A percentile compares a stretch with the other conserved stretches of the same genome.
Evolutionary conservation across 768 basidiomycete species (phyloP).

Genomic region (Panellus pusillus): DNA sequence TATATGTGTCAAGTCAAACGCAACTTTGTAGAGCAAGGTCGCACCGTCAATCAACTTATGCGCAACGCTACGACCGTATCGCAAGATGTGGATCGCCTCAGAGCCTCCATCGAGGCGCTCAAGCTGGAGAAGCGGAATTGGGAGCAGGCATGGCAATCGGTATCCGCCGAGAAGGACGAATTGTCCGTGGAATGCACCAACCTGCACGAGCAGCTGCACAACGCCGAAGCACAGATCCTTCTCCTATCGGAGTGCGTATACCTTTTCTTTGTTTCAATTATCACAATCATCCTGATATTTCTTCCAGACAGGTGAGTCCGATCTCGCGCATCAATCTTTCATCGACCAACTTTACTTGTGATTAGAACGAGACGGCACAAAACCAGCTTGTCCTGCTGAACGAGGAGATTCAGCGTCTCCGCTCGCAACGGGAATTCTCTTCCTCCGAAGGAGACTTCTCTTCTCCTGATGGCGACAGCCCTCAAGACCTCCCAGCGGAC

Average conservation of each 20-base stretch:
- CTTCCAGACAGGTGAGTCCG: conserved; percentile 18
- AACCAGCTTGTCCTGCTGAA: conserved; percentile 19
- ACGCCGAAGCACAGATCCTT: conserved; percentile 9
- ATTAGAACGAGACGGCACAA: conserved; percentile 20
- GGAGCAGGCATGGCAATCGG: conserved; percentile 10
- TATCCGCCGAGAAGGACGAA: conserved; percentile 6
- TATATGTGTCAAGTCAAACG: conserved; percentile 18
- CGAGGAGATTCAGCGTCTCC: conserved; percentile 19
- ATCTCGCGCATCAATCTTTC: background rate
- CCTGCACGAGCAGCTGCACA: conserved; percentile 11
- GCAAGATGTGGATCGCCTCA: conserved; percentile 17
- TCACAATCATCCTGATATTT: background rate
- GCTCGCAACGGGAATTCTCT: conserved; percentile 11
- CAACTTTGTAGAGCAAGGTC: conserved; percentile 10
- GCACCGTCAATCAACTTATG: background rate
- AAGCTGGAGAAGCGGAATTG: conserved; percentile 14
- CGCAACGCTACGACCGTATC: background rate
- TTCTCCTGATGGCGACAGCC: conserved; percentile 19
- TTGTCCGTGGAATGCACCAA: background rate
- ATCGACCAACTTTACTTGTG: background rate
- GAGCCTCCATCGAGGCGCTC: conserved; percentile 11
- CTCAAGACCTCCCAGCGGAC: conserved; percentile 4
- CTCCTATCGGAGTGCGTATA: conserved; percentile 15
- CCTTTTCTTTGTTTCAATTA: background rate
- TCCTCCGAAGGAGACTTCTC: conserved; percentile 16